phyloP scores from a whole-genome alignment of 2,329 filamentous ascomycete species.

The Venturiaceae sp. region DNA sequence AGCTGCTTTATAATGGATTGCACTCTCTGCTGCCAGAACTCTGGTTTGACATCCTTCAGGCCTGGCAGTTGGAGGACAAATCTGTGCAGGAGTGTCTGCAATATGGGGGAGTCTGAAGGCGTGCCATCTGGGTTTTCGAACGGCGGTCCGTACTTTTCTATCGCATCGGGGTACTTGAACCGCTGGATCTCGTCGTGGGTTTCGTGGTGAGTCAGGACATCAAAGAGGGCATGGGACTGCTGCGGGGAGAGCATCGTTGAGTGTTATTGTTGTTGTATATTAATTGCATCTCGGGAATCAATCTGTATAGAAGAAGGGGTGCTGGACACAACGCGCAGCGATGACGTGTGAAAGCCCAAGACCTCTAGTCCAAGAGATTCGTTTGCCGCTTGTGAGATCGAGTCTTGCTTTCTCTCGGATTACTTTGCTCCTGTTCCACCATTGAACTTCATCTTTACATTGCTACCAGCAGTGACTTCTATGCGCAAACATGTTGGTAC shows the following conservation, averaged over 20 bases:
- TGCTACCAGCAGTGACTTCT: too few relatives aligned
- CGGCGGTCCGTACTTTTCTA: constrained; percentile 60
- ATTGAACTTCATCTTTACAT: too few relatives aligned
- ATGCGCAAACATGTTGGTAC: too few relatives aligned
- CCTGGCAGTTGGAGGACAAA: constrained; percentile 59
- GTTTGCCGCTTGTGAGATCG: too few relatives aligned
- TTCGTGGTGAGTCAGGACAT: constrained; percentile 44
- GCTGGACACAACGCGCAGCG: background rate
- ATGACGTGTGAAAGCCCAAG: background rate
- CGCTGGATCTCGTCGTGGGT: constrained; percentile 57
- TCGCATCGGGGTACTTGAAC: constrained; percentile 57
- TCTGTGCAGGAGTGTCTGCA: constrained; percentile 58
- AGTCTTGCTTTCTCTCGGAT: too few relatives aligned
- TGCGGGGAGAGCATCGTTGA: constrained; percentile 3
- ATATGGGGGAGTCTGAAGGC: constrained; percentile 50
- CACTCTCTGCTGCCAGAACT: constrained; percentile 57
- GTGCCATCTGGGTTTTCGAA: constrained; percentile 40
- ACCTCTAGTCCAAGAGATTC: too few relatives aligned
- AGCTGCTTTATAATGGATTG: constrained; percentile 50
- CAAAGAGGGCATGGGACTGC: constrained; percentile 36
- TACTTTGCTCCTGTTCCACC: too few relatives aligned
- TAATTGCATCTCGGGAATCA: background rate
- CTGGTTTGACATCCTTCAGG: constrained; percentile 48
- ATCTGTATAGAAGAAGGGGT: background rate
- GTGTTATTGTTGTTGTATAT: background rate